Conservation (phyloP, 2,329 filamentous ascomycete species). For the Mycosphaerella sp. region DNA sequence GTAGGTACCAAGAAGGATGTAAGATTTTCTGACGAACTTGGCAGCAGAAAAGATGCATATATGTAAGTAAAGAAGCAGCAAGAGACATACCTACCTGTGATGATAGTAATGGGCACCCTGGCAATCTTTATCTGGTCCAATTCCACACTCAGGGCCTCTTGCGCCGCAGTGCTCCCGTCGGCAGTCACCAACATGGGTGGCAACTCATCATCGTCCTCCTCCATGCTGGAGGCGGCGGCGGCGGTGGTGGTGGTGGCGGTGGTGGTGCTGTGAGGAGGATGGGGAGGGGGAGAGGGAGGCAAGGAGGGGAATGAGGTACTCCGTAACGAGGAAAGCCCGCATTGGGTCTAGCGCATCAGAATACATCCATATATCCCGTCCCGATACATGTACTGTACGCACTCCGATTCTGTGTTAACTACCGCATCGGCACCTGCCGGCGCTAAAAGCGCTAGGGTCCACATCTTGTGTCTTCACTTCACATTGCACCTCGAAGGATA, state of each 20-base stretch:
- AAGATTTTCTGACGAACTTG: neutral
- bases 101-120: conserved; percentile 78
- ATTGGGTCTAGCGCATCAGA: too few species aligned
- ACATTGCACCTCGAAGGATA: too few species aligned
- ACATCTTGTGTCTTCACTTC: too few species aligned
- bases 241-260: neutral
- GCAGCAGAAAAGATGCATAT: neutral
- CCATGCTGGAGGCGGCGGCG: conserved; percentile 40
- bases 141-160: conserved; percentile 32
- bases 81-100: conserved; percentile 55
- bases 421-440: too few species aligned
- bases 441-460: too few species aligned
- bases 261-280: neutral
- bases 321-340: too few species aligned
- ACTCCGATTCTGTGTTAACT: too few species aligned
- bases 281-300: neutral
- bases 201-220: conserved; percentile 55
- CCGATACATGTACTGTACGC: too few species aligned
- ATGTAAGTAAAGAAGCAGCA: neutral
- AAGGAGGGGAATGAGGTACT: neutral
- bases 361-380: too few species aligned
- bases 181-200: conserved; percentile 59
- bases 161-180: neutral
- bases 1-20: neutral
- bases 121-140: conserved; percentile 47